Percentiles rank a stretch among this genome's conserved stretches.
These are phyloP conservation scores for Biancaea sappan DNA, from an alignment of 306 rosid species.

Conservation along the genomic window DNA sequence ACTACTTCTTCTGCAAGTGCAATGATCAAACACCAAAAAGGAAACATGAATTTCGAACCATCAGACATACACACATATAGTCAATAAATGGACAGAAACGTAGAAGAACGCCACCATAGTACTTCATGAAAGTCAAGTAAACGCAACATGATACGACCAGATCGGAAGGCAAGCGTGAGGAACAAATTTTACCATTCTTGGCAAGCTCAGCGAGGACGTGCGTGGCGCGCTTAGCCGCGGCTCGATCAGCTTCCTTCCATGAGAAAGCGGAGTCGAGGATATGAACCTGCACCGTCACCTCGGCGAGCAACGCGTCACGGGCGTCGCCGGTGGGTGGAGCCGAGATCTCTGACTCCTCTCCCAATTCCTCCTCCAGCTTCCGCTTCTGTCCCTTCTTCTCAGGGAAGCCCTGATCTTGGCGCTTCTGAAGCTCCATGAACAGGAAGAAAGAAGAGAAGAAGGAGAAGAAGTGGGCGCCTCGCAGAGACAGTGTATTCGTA, in stretches of 20 bases:
- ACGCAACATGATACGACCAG: conserved; percentile 12
- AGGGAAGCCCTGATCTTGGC: conserved; percentile 58
- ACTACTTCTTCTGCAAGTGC: conserved; percentile 70
- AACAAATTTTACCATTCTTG: conserved; percentile 60
- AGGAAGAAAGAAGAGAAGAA: conserved; percentile 17
- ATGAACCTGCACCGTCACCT: conserved; percentile 62
- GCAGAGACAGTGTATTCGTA: conserved; percentile 10
- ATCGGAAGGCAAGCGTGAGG: conserved; percentile 16
- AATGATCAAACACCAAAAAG: neutral
- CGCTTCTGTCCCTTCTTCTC: conserved; percentile 88
- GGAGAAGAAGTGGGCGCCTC: neutral
- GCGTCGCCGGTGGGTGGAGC: conserved; percentile 62
- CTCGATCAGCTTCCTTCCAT: conserved; percentile 71
- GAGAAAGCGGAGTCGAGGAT: conserved; percentile 68
- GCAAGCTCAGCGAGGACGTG: conserved; percentile 90
- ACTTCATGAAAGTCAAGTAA: neutral
- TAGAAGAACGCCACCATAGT: neutral
- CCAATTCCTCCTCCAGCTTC: conserved; percentile 74
- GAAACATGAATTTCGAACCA: neutral
- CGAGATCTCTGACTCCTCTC: conserved; percentile 60
- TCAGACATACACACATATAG: neutral
- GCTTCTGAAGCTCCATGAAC: conserved; percentile 67
- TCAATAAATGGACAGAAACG: neutral
- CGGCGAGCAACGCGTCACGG: conserved; percentile 53
- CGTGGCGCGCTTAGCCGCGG: conserved; percentile 83